A percentile compares a stretch with the other conserved stretches of the same genome.
Evolutionary conservation across 805 yeast genomes (phyloP).

Genomic region (Zygosaccharomyces siamensis): DNA sequence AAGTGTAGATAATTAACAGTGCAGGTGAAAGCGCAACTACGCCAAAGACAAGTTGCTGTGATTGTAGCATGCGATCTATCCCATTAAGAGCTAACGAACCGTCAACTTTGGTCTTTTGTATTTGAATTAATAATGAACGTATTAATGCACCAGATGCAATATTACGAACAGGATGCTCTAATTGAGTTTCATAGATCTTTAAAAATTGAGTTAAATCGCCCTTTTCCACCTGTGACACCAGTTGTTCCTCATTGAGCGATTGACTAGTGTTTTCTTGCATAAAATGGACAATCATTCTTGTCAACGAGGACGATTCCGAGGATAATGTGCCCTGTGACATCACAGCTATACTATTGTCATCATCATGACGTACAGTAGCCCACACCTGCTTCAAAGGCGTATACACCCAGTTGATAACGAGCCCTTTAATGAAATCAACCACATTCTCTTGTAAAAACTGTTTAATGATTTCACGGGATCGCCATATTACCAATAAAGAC

Average conservation of each 20-base stretch:
- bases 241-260: conserved; percentile 20
- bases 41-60: conserved; percentile 93
- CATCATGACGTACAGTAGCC: conserved; percentile 80
- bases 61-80: conserved; percentile 79
- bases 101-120: conserved; percentile 96
- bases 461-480: conserved; percentile 48
- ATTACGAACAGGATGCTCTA: conserved; percentile 63
- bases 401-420: conserved; percentile 78
- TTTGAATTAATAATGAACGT: conserved; percentile 76
- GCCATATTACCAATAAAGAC: conserved; percentile 40
- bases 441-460: conserved; percentile 56
- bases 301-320: conserved; percentile 74
- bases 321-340: conserved; percentile 73
- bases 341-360: conserved; percentile 63
- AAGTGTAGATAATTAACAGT: conserved; percentile 49
- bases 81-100: conserved; percentile 87
- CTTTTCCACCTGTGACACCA: conserved; percentile 46
- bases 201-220: conserved; percentile 81
- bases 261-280: conserved; percentile 22
- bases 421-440: conserved; percentile 59
- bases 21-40: conserved; percentile 86
- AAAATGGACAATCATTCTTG: conserved; percentile 75
- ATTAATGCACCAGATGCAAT: conserved; percentile 62
- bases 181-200: conserved; percentile 72
- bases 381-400: conserved; percentile 69